Conservation (phyloP, 2,329 filamentous ascomycete genomes). For the Talaromyces verruculosus region DNA sequence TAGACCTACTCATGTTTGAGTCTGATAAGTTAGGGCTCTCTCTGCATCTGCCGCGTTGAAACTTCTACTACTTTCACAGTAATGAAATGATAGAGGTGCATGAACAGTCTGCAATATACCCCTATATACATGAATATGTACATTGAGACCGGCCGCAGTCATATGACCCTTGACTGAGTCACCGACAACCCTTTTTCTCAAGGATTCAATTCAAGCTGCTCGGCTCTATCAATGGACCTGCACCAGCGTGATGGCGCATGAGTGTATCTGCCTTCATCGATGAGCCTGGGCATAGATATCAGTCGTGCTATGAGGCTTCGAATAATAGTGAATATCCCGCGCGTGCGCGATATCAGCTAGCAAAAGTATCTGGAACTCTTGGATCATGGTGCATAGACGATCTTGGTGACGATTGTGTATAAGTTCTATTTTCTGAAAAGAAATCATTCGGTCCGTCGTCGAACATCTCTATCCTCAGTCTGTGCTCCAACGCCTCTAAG, state of each 20-base stretch:
- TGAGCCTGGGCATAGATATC: not conserved
- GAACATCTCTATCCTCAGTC: conserved; percentile 62
- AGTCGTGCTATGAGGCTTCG: too few relatives aligned
- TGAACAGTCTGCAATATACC: too few relatives aligned
- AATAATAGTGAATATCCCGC: too few relatives aligned
- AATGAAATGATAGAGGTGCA: too few relatives aligned
- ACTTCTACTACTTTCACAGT: too few relatives aligned
- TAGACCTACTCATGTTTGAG: too few relatives aligned
- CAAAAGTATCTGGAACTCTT: too few relatives aligned
- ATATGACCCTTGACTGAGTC: not conserved
- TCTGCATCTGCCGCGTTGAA: too few relatives aligned
- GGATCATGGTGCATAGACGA: too few relatives aligned
- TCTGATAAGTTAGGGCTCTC: too few relatives aligned
- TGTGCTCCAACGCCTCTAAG: conserved; percentile 65
- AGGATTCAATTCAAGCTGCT: not conserved
- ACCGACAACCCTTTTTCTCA: too few relatives aligned
- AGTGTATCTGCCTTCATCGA: not conserved
- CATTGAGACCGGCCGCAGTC: not conserved
- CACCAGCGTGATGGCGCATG: not conserved
- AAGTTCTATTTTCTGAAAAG: not conserved
- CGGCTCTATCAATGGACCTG: not conserved
- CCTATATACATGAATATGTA: not conserved
- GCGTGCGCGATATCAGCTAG: too few relatives aligned
- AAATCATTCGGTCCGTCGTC: conserved; percentile 60
- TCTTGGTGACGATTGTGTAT: not conserved